A percentile compares a stretch with the other conserved stretches of the same genome.
Conservation (phyloP, 306 rosid species). For the Castanea crenata region DNA sequence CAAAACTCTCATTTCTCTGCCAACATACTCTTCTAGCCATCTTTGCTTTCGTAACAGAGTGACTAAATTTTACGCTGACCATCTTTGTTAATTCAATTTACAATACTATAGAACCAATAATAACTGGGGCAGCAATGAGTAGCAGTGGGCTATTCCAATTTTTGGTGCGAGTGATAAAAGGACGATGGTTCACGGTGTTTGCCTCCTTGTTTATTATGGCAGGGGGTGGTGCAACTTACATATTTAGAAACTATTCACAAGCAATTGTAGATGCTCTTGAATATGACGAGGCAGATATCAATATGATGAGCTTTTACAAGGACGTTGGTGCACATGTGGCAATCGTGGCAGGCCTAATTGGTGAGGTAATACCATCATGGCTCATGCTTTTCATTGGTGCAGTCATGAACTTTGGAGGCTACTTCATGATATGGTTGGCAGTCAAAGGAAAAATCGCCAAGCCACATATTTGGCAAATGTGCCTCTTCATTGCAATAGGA, state of each 20-base stretch:
- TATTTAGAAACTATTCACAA: slow-evolving; percentile 37
- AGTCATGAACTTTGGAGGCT: slow-evolving; percentile 42
- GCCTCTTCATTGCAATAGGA: slow-evolving; percentile 36
- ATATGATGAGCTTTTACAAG: slow-evolving; percentile 33
- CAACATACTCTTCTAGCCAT: too few relatives aligned
- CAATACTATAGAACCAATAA: neutral
- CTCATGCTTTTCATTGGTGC: slow-evolving; percentile 44
- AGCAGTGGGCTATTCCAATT: neutral
- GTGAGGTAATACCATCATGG: slow-evolving; percentile 48
- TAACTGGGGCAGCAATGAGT: neutral
- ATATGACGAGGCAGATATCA: slow-evolving; percentile 40
- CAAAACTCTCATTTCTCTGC: too few relatives aligned
- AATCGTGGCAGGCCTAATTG: slow-evolving; percentile 37
- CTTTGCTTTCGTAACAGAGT: too few relatives aligned
- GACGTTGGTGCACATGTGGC: slow-evolving; percentile 46
- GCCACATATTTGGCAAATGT: slow-evolving; percentile 50
- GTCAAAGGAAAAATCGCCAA: slow-evolving; percentile 34
- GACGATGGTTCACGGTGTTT: slow-evolving; percentile 46
- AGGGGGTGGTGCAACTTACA: slow-evolving; percentile 43
- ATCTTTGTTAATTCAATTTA: too few relatives aligned
- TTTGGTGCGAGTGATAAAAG: slow-evolving; percentile 13
- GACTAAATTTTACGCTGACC: too few relatives aligned
- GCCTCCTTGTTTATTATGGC: slow-evolving; percentile 48
- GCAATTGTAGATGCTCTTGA: slow-evolving; percentile 37
- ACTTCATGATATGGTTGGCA: slow-evolving; percentile 49